Evolutionary conservation across 2,329 filamentous ascomycete genomes (phyloP).

Genomic region (Nectriaceae sp.): DNA sequence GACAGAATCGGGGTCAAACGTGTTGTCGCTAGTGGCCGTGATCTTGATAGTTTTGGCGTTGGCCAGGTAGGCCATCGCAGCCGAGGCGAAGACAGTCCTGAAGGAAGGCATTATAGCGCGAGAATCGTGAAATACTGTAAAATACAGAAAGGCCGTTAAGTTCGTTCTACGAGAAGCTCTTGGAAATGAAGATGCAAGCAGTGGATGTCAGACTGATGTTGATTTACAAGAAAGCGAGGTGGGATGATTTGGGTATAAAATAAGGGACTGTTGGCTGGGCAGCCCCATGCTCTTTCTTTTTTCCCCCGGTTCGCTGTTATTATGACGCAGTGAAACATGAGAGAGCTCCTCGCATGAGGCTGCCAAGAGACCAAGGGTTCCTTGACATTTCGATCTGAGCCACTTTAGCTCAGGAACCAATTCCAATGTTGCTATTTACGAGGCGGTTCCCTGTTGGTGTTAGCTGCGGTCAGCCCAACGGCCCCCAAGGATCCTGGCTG

Average conservation of each 20-base stretch:
- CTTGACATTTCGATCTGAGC: neutral
- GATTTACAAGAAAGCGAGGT: neutral
- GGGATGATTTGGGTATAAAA: neutral
- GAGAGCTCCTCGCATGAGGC: neutral
- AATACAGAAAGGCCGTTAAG: too few species aligned
- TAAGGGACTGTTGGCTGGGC: neutral
- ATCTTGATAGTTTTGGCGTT: slow-evolving; percentile 36
- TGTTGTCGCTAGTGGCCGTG: slow-evolving; percentile 34
- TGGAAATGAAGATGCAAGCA: neutral
- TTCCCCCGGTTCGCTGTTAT: too few species aligned
- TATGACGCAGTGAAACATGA: neutral
- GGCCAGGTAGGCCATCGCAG: slow-evolving; percentile 26
- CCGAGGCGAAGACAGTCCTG: slow-evolving; percentile 25
- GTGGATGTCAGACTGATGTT: too few species aligned
- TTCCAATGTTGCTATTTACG: neutral
- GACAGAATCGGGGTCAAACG: slow-evolving; percentile 36
- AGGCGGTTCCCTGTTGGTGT: neutral
- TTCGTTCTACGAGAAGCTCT: too few species aligned
- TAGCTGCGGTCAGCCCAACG: neutral
- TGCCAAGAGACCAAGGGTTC: neutral
- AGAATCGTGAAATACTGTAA: too few species aligned
- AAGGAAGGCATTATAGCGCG: slow-evolving; percentile 30
- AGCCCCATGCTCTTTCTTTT: neutral
- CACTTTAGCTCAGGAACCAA: neutral
- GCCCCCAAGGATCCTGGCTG: too few species aligned